Base-by-base conservation (phyloP, 176 grass and related monocot genomes). In the Olyra latifolia region DNA sequence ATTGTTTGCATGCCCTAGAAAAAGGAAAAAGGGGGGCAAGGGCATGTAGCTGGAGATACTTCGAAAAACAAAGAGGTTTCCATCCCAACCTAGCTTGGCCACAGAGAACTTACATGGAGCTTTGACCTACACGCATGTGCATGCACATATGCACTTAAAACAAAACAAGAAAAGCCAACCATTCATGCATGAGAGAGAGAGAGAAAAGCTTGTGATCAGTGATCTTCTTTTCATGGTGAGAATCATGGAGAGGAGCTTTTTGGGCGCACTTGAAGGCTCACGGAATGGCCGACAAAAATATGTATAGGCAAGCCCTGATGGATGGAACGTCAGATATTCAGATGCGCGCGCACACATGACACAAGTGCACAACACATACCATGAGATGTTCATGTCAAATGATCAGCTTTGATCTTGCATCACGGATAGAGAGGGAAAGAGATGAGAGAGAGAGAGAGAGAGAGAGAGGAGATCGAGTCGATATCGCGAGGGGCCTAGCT, bases 201-300 rank as follows among this genome's bases (percentile, higher is more conserved):
- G 68, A 7, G 29, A 14, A 29, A 29, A 19, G 58, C 29, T 6
- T 43, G 32, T 15, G 35, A 45, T 13, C 4, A 7, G 6, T 43
- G 72, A 69, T 68, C 74, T 83, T 65, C 75, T 86, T 85, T 81
- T 38, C 46, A 82, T 2, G 60, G 60, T 27, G 57, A 68, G 49
- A 35, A 35, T 35, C 32, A 44, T 16, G 39, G 48, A 35, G 71
- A 89, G 85, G 72, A 72, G 59, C 83, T 82, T 82, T 82, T 89
- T 78, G 88, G 74, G 88, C 72, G 78, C 88, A 89, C 88, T 76
- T 76, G 87, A 64, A n/a, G 49, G 32, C 35, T 15, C 10, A 12
- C 6, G 23, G 30, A 63, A 85, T 89, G 88, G 83, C 83, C 83
- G 88, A 89, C 88, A 89, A 22, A 89, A 89, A 82, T 73, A 86